Evolutionary conservation across 1,284 basidiomycete genomes (phyloP), one percentile per base, ranked within the genome.

Genomic region (Ceratobasidium sp.): DNA sequence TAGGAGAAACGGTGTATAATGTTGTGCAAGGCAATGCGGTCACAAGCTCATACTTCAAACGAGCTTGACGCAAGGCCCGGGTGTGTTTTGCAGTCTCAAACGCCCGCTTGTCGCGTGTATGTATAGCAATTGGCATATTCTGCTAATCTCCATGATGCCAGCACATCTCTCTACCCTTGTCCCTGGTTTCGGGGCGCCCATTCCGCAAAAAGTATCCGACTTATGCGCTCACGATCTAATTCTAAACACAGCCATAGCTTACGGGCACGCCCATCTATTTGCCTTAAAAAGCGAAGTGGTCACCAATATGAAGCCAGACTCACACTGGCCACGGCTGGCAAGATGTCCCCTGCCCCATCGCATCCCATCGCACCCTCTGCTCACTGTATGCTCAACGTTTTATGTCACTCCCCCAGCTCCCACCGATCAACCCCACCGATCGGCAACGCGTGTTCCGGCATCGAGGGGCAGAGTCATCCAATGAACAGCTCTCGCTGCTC

Each of bases 1-100:
- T 95, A 28, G 96, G 96, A 73, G 96, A 98, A 82, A 90, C 90
- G 14, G 82, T 97, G 44, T 98, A 97, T 82, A 93, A 93, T 78
- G 86, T 93, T 80, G 83, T 91, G 50, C 91, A 94, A 78, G 89
- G 88, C 26, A 89, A 89, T 9, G 93, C 88, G 28, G 92, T 96
- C 73, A 94, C 91, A 79, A 95, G 91, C 80, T 77, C 84, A 41
- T 96, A 94, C 80, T 96, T 83, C 76, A 82, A 81, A 79, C 79
- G 75, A 50, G 76, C 72, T 44, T 73, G 62, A 9, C 54, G 73
- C 61, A 63, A 11, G 35, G 35, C 11, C 35, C 11, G 35, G 35
- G 35, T 38, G 35, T 38, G 35, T 38, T 38, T 38, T 38, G 35
- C 35, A 38, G 35, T 5, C 35, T 38, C 35, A 38, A 38, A 38